Percentiles rank a stretch among this genome's conserved stretches.
phyloP scores from a whole-genome alignment of 495 filamentous ascomycete genomes.

The Echria macrotheca region DNA sequence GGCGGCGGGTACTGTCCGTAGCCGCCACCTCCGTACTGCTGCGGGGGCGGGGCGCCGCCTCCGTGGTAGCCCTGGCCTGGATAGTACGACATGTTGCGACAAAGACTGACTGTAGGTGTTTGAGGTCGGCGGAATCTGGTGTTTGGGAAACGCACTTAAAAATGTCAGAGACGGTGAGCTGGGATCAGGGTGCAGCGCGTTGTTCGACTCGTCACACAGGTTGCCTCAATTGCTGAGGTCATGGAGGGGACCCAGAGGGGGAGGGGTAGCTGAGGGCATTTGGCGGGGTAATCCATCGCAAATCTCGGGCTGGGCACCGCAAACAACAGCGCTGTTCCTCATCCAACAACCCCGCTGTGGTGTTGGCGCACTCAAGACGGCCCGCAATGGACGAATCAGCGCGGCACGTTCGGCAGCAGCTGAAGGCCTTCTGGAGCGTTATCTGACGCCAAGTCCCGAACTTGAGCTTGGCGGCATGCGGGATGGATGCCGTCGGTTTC shows the following conservation, averaged over 20 bases:
- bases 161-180: background rate
- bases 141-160: background rate
- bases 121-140: background rate
- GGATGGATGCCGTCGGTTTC: background rate
- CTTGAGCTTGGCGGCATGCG: background rate
- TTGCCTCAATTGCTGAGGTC: conserved; percentile 2
- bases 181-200: background rate
- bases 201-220: too few relatives aligned
- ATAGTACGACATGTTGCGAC: conserved; percentile 8
- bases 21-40: conserved; percentile 9
- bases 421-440: background rate
- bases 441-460: background rate
- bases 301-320: too few relatives aligned
- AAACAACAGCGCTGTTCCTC: too few relatives aligned
- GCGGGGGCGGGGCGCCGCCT: conserved; percentile 1
- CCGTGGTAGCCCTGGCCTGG: conserved; percentile 7
- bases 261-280: background rate
- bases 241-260: background rate
- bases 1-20: conserved; percentile 18
- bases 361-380: background rate
- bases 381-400: background rate
- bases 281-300: background rate
- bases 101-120: background rate
- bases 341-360: background rate
- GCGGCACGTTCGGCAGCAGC: too few relatives aligned